phyloP scores from a whole-genome alignment of 1,139 yeast species.

The Magnusiomyces paraingens region DNA sequence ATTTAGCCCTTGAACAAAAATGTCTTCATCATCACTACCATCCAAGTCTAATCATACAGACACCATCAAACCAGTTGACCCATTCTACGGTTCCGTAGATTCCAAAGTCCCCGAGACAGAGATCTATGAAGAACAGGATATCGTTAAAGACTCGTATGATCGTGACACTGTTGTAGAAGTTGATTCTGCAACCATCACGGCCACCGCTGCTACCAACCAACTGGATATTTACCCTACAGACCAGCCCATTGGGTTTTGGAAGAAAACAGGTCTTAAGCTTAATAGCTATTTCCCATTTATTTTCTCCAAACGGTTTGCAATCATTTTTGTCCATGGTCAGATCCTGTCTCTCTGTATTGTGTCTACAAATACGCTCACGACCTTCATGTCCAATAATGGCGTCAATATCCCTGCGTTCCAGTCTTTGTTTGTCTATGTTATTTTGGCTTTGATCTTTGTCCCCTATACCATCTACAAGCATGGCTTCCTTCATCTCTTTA shows the following conservation, averaged over 20 bases:
- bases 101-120: too few species aligned
- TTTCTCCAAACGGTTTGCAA: conserved; percentile 35
- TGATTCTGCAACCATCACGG: background rate
- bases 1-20: too few species aligned
- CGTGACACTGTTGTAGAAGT: background rate
- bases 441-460: conserved; percentile 35
- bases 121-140: background rate
- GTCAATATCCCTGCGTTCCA: conserved; percentile 41
- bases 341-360: conserved; percentile 37
- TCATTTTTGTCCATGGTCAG: conserved; percentile 39
- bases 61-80: background rate
- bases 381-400: conserved; percentile 35
- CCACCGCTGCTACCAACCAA: background rate
- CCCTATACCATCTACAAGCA: conserved; percentile 36
- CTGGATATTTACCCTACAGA: background rate
- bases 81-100: background rate
- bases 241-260: background rate
- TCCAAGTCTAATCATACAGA: background rate
- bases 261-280: background rate
- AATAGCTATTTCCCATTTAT: conserved; percentile 29
- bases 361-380: conserved; percentile 40
- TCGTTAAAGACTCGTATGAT: background rate
- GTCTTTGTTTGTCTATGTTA: conserved; percentile 37
- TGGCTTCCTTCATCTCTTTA: conserved; percentile 34
- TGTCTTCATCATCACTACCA: too few species aligned